Base-by-base conservation (phyloP, 2,329 filamentous ascomycete species). In the Cercospora beticola region DNA sequence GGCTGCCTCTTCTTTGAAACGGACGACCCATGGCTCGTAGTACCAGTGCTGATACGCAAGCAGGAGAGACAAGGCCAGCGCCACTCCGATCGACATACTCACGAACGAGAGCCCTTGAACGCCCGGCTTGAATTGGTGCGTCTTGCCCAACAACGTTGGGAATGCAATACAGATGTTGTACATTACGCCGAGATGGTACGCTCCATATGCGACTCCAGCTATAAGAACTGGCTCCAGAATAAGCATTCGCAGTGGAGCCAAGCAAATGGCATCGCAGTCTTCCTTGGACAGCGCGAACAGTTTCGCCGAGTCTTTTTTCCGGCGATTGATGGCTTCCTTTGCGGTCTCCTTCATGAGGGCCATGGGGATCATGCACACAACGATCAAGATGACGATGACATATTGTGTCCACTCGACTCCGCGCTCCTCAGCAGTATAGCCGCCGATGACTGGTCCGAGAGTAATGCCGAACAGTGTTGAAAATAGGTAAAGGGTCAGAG, bases 331-430 rank as follows among this genome's bases (percentile, higher is more conserved):
- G 64, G 77, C 75, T 30, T 76, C 76, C 62, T 86, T 84, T 68
- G 85, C 87, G 0, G 87, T 87, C 72, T 89, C 87, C 46, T 79
- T 76, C 68, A 82, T 82, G 3, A 82, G 78, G 2, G 84, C 52
- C 0, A 83, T 66, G 0, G 74, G 65, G 12, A 81, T 6, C 54
- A 77, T 77, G 2, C 78, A 76, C 5, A 75, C 75, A 1, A 79
- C 69, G 0, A 77, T 74, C 60, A 80, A 70, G 66, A 83, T 78
- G 5, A 82, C 72, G 18, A 80, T 76, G 52, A 76, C 74, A 77
- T 79, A 84, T 70, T 82, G 78, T 18, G 76, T 74, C 76, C 77
- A 83, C 18, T 76, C 74, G 78, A 80, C 82, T 10, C 72, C 73
- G 30, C 78, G 79, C 5, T 77, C 75, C 62, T 80, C 77, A 14